Conservation (phyloP, 2,329 filamentous ascomycete species). For the Aspergillus alliaceus region DNA sequence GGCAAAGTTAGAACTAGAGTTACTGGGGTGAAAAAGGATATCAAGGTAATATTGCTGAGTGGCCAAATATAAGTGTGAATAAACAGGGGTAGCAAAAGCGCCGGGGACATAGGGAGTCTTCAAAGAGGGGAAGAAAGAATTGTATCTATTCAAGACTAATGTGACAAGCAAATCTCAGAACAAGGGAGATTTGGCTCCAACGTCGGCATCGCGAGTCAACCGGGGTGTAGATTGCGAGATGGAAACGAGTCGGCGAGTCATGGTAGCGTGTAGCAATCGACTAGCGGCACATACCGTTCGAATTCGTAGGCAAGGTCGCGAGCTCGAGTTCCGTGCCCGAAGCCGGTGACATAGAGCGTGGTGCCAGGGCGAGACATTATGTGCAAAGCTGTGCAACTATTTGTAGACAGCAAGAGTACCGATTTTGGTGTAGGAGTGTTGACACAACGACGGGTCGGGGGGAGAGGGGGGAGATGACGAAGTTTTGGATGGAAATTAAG, state of each 20-base stretch:
- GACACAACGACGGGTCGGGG: neutral
- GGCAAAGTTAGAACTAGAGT: conserved; percentile 40
- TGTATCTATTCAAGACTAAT: conserved; percentile 7
- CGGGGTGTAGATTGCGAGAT: conserved; percentile 34
- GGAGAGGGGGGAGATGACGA: neutral
- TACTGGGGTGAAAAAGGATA: neutral
- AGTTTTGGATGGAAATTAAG: neutral
- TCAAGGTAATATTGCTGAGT: conserved; percentile 5
- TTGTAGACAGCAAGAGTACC: neutral
- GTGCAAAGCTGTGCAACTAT: neutral
- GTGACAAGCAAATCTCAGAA: conserved; percentile 6
- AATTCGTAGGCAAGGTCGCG: conserved; percentile 99
- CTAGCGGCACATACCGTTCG: conserved; percentile 91
- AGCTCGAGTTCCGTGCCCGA: conserved; percentile 96
- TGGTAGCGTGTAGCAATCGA: conserved; percentile 43
- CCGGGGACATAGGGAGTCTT: neutral
- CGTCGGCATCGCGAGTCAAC: conserved; percentile 27
- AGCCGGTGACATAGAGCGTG: conserved; percentile 97
- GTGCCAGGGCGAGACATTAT: conserved; percentile 88
- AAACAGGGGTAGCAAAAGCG: neutral
- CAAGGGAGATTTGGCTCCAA: conserved; percentile 15
- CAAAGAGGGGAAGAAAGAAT: conserved; percentile 6
- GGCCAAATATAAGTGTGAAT: conserved; percentile 4
- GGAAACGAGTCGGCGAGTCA: conserved; percentile 33
- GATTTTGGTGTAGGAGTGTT: neutral